phyloP scores from a whole-genome alignment of 306 rosid genomes.

The Acacia crassicarpa region DNA sequence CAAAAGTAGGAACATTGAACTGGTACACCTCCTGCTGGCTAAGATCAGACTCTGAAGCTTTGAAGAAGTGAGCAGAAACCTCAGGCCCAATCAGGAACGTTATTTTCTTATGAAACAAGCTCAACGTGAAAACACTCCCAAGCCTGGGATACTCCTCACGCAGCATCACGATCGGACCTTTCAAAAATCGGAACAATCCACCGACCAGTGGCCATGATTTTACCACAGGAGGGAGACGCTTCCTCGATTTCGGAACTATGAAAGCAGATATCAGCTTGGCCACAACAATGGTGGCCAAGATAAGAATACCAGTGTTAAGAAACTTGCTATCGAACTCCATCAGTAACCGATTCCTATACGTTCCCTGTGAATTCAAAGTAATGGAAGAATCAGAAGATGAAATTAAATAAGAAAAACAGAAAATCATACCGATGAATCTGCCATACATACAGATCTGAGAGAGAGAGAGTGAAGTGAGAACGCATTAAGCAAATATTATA shows the following conservation, averaged over 20 bases:
- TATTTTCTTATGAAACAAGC: conserved; percentile 60
- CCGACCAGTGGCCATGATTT: conserved; percentile 64
- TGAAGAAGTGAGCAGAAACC: conserved; percentile 88
- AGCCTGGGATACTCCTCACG: conserved; percentile 81
- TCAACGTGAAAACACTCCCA: conserved; percentile 84
- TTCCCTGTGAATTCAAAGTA: not conserved
- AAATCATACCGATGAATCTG: not conserved
- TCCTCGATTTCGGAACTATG: conserved; percentile 56
- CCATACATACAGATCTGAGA: not conserved
- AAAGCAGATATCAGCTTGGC: conserved; percentile 60
- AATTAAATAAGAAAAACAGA: not conserved
- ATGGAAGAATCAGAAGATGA: not conserved
- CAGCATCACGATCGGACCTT: conserved; percentile 84
- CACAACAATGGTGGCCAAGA: conserved; percentile 60
- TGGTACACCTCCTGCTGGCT: conserved; percentile 95
- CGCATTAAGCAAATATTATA: not conserved
- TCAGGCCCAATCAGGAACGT: conserved; percentile 94
- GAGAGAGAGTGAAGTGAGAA: not conserved
- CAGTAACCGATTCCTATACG: not conserved
- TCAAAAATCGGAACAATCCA: conserved; percentile 63
- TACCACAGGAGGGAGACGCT: conserved; percentile 65
- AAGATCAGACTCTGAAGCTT: conserved; percentile 83
- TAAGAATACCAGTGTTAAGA: conserved; percentile 52
- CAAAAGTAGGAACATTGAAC: conserved; percentile 95
- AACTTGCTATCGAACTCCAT: conserved; percentile 38